Conservation (phyloP, 73 alveolate species). For the Durusdinium trenchii region DNA sequence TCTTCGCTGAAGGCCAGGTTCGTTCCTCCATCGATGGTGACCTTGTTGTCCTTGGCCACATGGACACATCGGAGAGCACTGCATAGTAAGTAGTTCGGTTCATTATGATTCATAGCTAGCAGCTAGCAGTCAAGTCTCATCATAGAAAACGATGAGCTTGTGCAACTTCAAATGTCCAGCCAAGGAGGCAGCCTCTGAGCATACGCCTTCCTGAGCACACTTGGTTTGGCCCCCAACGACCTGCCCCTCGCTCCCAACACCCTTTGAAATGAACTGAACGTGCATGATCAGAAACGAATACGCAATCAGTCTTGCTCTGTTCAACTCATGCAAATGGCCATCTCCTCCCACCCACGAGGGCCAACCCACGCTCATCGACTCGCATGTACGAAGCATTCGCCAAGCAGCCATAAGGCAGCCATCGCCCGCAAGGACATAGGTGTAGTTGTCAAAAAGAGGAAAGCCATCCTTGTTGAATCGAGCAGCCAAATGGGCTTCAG, state of each 20-base stretch:
- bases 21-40: constrained; percentile 88
- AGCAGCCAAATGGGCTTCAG: constrained; percentile 86
- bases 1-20: constrained; percentile 69
- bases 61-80: neutral
- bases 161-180: constrained; percentile 82
- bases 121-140: constrained; percentile 2
- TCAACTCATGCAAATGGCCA: neutral
- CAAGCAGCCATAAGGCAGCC: constrained; percentile 85
- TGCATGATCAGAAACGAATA: neutral
- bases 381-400: neutral
- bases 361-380: neutral
- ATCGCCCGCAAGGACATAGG: constrained; percentile 88
- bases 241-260: neutral
- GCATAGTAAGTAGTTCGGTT: neutral
- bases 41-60: constrained; percentile 18
- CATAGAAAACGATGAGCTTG: constrained; percentile 92
- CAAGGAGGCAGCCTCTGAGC: constrained; percentile 65
- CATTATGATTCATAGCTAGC: neutral
- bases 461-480: constrained; percentile 92
- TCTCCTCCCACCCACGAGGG: neutral
- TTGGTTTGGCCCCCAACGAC: neutral
- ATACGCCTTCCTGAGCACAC: constrained; percentile 37
- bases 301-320: neutral
- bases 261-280: neutral
- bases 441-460: constrained; percentile 87